Base-by-base conservation (phyloP, 1,284 basidiomycete genomes). In the Trichosporon inkin region DNA sequence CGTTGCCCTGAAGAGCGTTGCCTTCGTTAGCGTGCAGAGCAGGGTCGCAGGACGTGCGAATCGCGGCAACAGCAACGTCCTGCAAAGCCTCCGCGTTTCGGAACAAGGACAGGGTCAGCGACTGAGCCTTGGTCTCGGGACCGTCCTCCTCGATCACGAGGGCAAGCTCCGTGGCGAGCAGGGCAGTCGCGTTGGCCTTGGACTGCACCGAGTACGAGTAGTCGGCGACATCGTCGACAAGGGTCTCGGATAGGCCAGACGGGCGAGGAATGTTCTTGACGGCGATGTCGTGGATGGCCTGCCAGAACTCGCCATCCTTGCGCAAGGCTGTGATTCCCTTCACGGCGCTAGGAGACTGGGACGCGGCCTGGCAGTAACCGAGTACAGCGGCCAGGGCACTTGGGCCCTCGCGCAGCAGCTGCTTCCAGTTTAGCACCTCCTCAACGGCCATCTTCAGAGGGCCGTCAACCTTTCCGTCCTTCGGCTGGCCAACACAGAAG, bases 371-470 rank as follows among this genome's bases (percentile, higher is more conserved):
- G 60, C 94, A 78, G 79, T 94, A 96, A 10, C 84, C 81, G 55
- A 96, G 78, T 6, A 90, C 83, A 10, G 87, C 85, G 1, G 88
- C 84, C 7, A 97, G 82, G 11, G 92, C 78, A 32, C 87, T 83
- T 0, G 92, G 90, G 60, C 89, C 89, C 22, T 83, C 73, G 39
- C 87, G 84, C 86, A 88, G 89, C 53, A 88, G 55, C 76, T 34
- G 84, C 83, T 56, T 84, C 84, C 89, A 89, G 90, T 57, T 55
- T 34, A 53, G 24, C 14, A 67, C 78, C 60, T 85, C 84, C 32
- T 87, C 84, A 7, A 83, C 80, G 0, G 90, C 90, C 20, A 75
- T 68, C 55, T 73, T 72, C 39, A 82, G 64, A 10, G 57, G 55
- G 2, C 60, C 60, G 1, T 19, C 28, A 16, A 60, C 34, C 6